Conservation (phyloP, 345 rosid species). For the Passiflora organensis region DNA sequence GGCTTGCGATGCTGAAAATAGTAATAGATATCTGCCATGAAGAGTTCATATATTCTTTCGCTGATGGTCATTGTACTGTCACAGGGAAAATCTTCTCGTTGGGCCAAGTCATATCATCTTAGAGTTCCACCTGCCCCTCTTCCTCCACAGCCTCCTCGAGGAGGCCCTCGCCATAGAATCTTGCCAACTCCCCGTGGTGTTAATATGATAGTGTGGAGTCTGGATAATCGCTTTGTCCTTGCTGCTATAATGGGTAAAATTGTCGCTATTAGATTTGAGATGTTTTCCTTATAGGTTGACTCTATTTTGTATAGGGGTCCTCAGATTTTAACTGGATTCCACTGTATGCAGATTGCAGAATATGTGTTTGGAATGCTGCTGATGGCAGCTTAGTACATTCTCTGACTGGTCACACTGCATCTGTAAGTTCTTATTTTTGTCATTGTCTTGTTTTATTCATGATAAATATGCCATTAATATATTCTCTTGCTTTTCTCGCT, state of each 20-base stretch:
- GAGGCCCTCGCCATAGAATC: conserved; percentile 97
- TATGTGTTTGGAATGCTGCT: conserved; percentile 99
- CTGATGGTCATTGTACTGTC: conserved; percentile 4
- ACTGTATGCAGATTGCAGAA: conserved; percentile 85
- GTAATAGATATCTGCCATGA: background rate
- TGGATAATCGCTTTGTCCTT: conserved; percentile 97
- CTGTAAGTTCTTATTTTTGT: conserved; percentile 50
- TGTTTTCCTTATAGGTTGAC: conserved; percentile 2
- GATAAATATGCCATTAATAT: background rate
- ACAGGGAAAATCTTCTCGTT: conserved; percentile 77
- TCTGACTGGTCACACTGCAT: conserved; percentile 88
- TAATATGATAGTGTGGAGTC: conserved; percentile 96
- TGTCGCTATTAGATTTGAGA: background rate
- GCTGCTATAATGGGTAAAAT: conserved; percentile 96
- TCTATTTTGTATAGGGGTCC: conserved; percentile 9
- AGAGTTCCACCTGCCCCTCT: conserved; percentile 98
- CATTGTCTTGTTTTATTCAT: background rate
- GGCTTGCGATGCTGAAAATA: conserved; percentile 7
- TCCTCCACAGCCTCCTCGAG: conserved; percentile 91
- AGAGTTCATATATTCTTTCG: background rate
- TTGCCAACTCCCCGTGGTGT: conserved; percentile 99
- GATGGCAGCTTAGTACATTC: conserved; percentile 95
- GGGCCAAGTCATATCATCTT: conserved; percentile 87
- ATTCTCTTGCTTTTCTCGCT: background rate
- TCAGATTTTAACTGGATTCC: background rate